These are phyloP conservation scores for Ceratocystis colombiana DNA, from an alignment of 2,329 filamentous ascomycete genomes.

Conservation along the genomic window DNA sequence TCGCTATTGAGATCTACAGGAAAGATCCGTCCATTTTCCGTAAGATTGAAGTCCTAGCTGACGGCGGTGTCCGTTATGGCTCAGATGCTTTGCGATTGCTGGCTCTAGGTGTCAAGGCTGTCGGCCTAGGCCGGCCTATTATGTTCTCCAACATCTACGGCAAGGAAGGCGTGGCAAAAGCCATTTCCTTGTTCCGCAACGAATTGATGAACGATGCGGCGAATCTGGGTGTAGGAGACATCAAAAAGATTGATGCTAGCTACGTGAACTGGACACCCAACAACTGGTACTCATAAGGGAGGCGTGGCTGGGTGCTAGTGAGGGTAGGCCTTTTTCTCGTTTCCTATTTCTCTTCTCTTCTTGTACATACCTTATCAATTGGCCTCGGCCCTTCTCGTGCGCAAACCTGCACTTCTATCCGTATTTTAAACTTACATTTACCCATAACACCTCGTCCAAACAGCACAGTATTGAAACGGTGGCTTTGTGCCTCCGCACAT, in stretches of 20 bases:
- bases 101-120: slow-evolving; percentile 37
- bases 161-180: slow-evolving; percentile 39
- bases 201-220: slow-evolving; percentile 40
- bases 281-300: slow-evolving; percentile 28
- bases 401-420: neutral
- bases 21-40: slow-evolving; percentile 29
- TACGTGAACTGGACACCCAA: slow-evolving; percentile 31
- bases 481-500: neutral
- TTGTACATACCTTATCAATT: slow-evolving; percentile 6
- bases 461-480: neutral
- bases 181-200: slow-evolving; percentile 39
- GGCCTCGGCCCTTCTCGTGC: neutral
- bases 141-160: slow-evolving; percentile 40
- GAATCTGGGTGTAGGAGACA: slow-evolving; percentile 36
- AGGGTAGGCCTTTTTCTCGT: neutral
- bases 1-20: slow-evolving; percentile 31
- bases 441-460: neutral
- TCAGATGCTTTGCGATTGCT: slow-evolving; percentile 38
- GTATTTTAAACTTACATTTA: neutral
- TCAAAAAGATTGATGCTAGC: slow-evolving; percentile 32
- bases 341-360: neutral
- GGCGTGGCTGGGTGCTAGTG: neutral
- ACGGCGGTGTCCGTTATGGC: slow-evolving; percentile 39
- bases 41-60: slow-evolving; percentile 30
- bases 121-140: slow-evolving; percentile 39